Evolutionary conservation across 306 rosid genomes (phyloP).

Genomic region (Styphnolobium japonicum): DNA sequence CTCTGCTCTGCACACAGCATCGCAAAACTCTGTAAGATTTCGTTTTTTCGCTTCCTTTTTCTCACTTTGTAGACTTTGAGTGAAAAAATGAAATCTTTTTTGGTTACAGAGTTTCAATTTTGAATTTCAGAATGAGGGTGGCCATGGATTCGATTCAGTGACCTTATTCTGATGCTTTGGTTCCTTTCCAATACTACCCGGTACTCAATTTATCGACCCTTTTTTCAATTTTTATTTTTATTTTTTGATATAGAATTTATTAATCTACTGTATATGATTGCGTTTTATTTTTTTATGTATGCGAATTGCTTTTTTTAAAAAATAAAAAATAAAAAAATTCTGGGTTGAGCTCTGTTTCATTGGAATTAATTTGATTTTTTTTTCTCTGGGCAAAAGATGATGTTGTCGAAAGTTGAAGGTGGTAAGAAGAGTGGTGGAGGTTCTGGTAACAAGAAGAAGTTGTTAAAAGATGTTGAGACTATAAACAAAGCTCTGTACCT

Average conservation of each 20-base stretch:
- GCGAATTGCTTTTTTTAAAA: not conserved
- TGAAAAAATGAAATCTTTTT: conserved; percentile 6
- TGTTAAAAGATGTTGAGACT: conserved; percentile 77
- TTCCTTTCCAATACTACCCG: conserved; percentile 26
- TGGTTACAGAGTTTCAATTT: not conserved
- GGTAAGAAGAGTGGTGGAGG: conserved; percentile 58
- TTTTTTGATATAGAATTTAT: not conserved
- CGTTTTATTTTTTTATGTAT: not conserved
- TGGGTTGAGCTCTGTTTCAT: conserved; percentile 24
- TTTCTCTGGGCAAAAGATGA: conserved; percentile 30
- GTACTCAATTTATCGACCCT: conserved; percentile 33
- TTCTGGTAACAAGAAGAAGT: conserved; percentile 46
- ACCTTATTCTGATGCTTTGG: conserved; percentile 22
- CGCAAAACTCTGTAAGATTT: conserved; percentile 17
- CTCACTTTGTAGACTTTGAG: not conserved
- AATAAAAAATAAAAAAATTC: not conserved
- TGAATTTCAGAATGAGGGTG: conserved; percentile 19
- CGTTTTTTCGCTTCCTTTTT: not conserved
- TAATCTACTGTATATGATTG: not conserved
- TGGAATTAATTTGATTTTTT: not conserved
- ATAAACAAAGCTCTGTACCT: conserved; percentile 62
- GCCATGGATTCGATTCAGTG: conserved; percentile 31
- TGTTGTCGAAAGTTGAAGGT: conserved; percentile 66
- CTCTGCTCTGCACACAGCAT: conserved; percentile 31
- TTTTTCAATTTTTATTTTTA: not conserved